phyloP scores from a whole-genome alignment of 257 asterid genomes.

The Nicotiana undulata region DNA sequence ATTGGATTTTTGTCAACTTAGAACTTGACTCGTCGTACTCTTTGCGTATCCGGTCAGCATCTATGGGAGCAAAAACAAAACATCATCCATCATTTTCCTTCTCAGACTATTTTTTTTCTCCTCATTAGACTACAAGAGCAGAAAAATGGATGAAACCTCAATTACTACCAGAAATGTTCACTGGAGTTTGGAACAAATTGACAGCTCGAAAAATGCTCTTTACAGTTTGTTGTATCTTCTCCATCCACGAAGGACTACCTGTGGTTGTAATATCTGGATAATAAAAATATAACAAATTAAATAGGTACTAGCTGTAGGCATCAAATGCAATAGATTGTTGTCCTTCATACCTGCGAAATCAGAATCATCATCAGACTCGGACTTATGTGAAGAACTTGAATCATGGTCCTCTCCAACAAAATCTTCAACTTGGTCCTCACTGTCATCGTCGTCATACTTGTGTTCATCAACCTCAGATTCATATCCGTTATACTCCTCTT shows the following conservation, averaged over 20 bases:
- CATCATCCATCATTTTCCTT: constrained; percentile 16
- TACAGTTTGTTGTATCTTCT: constrained; percentile 71
- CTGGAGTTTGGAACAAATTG: constrained; percentile 75
- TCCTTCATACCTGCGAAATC: constrained; percentile 53
- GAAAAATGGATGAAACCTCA: constrained; percentile 11
- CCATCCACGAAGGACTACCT: constrained; percentile 71
- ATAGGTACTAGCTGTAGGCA: constrained; percentile 5
- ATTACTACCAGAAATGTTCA: constrained; percentile 75
- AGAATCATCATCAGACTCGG: constrained; percentile 70
- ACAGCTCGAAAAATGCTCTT: constrained; percentile 58
- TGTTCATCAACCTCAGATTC: constrained; percentile 61
- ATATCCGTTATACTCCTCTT: constrained; percentile 56
- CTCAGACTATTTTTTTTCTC: background rate
- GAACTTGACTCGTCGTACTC: constrained; percentile 77
- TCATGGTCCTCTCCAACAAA: constrained; percentile 48
- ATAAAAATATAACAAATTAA: constrained; percentile 20
- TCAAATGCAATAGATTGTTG: background rate
- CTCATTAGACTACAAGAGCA: constrained; percentile 1
- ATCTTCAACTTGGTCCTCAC: constrained; percentile 51
- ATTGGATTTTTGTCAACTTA: constrained; percentile 76
- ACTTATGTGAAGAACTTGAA: constrained; percentile 48
- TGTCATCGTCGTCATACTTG: constrained; percentile 42
- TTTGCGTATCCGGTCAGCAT: constrained; percentile 76
- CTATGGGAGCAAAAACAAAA: constrained; percentile 37
- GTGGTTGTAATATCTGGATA: constrained; percentile 49